Conservation (phyloP, 306 rosid species). For the Canavalia ensiformis region DNA sequence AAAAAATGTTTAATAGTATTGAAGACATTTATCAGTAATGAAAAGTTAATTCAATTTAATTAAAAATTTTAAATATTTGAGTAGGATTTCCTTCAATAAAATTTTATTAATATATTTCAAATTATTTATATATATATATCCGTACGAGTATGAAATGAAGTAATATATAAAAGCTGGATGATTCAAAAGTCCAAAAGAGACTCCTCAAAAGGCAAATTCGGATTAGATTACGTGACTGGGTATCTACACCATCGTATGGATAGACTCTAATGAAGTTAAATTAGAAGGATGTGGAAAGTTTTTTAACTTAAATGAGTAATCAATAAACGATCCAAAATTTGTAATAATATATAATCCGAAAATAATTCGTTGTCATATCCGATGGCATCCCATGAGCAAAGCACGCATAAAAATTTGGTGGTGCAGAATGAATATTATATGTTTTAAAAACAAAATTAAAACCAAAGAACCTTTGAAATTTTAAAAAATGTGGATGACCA, state of each 20-base stretch:
- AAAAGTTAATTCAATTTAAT: too few relatives aligned
- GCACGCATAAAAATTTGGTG: not conserved
- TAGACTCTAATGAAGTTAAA: not conserved
- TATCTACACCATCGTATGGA: not conserved
- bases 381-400: not conserved
- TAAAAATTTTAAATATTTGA: too few relatives aligned
- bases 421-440: conserved; percentile 3
- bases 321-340: not conserved
- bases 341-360: not conserved
- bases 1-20: too few relatives aligned
- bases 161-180: not conserved
- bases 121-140: too few relatives aligned
- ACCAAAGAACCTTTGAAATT: not conserved
- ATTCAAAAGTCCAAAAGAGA: not conserved
- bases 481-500: not conserved
- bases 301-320: not conserved
- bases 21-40: too few relatives aligned
- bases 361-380: not conserved
- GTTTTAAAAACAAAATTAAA: not conserved
- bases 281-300: conserved; percentile 7
- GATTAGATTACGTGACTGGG: not conserved
- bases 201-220: not conserved
- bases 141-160: too few relatives aligned
- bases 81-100: too few relatives aligned
- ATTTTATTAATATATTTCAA: too few relatives aligned